Evolutionary conservation across 495 filamentous ascomycete genomes (phyloP).

Genomic region (Penicillium waksmanii): DNA sequence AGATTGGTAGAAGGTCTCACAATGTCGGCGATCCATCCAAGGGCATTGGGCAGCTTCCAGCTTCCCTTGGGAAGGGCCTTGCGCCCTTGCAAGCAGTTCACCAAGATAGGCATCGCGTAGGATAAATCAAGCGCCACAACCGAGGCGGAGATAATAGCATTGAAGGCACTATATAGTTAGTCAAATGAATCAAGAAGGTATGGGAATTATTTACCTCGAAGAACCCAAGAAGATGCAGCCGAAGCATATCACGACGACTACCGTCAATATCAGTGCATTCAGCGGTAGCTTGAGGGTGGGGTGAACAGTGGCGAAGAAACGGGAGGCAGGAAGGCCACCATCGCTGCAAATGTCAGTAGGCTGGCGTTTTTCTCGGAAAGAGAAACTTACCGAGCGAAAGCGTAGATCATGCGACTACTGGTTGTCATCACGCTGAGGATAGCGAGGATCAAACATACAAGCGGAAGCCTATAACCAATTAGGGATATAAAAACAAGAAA

Average conservation of each 20-base stretch:
- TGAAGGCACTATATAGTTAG: conserved; percentile 42
- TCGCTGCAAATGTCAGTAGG: conserved; percentile 48
- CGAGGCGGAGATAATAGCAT: conserved; percentile 69
- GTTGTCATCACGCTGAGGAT: conserved; percentile 73
- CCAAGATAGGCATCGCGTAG: conserved; percentile 69
- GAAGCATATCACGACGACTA: conserved; percentile 64
- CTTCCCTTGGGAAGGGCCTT: conserved; percentile 60
- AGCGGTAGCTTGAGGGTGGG: conserved; percentile 63
- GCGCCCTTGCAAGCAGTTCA: conserved; percentile 66
- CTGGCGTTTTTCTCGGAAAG: not conserved
- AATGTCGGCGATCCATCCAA: conserved; percentile 67
- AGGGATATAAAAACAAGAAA: not conserved
- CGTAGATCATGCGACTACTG: conserved; percentile 72
- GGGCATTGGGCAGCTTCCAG: conserved; percentile 57
- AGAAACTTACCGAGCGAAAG: conserved; percentile 56
- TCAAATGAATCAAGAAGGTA: not conserved
- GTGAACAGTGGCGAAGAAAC: conserved; percentile 64
- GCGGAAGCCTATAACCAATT: conserved; percentile 51
- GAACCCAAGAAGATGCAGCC: conserved; percentile 76
- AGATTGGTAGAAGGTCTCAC: conserved; percentile 36
- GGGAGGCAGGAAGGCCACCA: conserved; percentile 67
- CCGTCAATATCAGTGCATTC: conserved; percentile 67
- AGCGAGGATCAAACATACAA: conserved; percentile 70
- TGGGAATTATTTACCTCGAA: conserved; percentile 40
- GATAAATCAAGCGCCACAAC: conserved; percentile 71